Percentiles rank a stretch among this genome's conserved stretches.
These are phyloP conservation scores for Ustilago nuda DNA, from an alignment of 1,284 basidiomycete genomes.

Conservation along the genomic window DNA sequence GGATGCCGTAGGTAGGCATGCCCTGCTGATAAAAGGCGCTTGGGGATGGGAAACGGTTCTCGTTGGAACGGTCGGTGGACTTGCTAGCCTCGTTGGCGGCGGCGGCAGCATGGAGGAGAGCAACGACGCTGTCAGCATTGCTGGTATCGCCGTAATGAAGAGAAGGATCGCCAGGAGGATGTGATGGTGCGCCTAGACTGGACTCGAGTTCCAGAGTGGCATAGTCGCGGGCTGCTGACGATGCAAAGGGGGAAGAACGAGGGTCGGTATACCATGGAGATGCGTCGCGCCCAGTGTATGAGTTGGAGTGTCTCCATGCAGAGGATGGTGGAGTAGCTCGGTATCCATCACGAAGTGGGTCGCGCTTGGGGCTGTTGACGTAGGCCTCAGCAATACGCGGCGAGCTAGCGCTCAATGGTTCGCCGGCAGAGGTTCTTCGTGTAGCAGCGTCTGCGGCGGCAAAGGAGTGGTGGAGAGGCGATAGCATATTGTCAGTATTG, in stretches of 20 bases:
- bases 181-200: constrained; percentile 30
- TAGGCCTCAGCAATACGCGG: constrained; percentile 54
- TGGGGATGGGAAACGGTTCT: constrained; percentile 59
- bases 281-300: constrained; percentile 53
- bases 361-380: constrained; percentile 57
- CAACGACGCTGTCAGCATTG: constrained; percentile 52
- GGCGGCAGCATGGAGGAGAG: constrained; percentile 47
- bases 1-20: constrained; percentile 50
- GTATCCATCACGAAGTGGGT: constrained; percentile 55
- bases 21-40: constrained; percentile 59
- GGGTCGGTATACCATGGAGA: constrained; percentile 62
- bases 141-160: constrained; percentile 52
- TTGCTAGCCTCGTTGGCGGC: constrained; percentile 48
- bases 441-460: constrained; percentile 34
- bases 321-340: constrained; percentile 49
- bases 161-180: constrained; percentile 39
- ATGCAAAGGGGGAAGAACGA: constrained; percentile 65
- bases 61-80: constrained; percentile 45
- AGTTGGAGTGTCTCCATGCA: constrained; percentile 45
- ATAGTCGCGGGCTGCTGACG: constrained; percentile 56
- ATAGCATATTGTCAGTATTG: constrained; percentile 58
- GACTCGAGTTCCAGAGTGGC: constrained; percentile 49
- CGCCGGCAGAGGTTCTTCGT: constrained; percentile 45
- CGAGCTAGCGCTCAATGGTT: constrained; percentile 49
- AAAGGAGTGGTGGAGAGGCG: constrained; percentile 45